phyloP scores from a whole-genome alignment of 805 yeast species.

The Diddensiella santjacobensis region DNA sequence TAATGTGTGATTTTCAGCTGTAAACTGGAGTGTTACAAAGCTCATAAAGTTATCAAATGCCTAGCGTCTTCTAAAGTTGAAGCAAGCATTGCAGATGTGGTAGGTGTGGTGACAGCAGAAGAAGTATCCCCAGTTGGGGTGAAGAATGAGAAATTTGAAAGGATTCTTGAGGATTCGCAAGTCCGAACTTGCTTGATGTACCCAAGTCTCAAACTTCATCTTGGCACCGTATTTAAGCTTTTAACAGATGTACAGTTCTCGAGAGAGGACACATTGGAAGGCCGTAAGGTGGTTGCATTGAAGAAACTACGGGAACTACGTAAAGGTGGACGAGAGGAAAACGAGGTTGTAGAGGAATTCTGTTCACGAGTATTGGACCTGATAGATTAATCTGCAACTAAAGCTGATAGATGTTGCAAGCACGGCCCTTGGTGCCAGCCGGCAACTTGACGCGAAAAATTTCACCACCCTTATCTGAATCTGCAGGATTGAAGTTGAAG shows the following conservation, averaged over 20 bases:
- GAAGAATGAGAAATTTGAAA: conserved; percentile 20
- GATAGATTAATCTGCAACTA: conserved; percentile 10
- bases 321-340: conserved; percentile 61
- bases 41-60: conserved; percentile 40
- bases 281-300: conserved; percentile 55
- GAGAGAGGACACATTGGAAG: conserved; percentile 50
- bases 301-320: conserved; percentile 59
- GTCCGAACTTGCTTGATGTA: conserved; percentile 46
- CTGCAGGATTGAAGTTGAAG: conserved; percentile 29
- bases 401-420: conserved; percentile 13
- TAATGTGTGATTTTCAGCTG: conserved; percentile 36
- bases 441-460: conserved; percentile 23
- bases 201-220: conserved; percentile 55
- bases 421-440: conserved; percentile 21
- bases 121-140: conserved; percentile 1
- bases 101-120: too few species aligned
- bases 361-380: conserved; percentile 40
- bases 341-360: conserved; percentile 69
- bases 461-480: conserved; percentile 29
- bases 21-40: conserved; percentile 57
- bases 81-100: too few species aligned
- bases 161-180: conserved; percentile 40
- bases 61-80: conserved; percentile 32
- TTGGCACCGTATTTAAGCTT: conserved; percentile 46
- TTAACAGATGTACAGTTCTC: conserved; percentile 45